phyloP scores from a whole-genome alignment of 139 green algal species.

The Coelastrella sp. region DNA sequence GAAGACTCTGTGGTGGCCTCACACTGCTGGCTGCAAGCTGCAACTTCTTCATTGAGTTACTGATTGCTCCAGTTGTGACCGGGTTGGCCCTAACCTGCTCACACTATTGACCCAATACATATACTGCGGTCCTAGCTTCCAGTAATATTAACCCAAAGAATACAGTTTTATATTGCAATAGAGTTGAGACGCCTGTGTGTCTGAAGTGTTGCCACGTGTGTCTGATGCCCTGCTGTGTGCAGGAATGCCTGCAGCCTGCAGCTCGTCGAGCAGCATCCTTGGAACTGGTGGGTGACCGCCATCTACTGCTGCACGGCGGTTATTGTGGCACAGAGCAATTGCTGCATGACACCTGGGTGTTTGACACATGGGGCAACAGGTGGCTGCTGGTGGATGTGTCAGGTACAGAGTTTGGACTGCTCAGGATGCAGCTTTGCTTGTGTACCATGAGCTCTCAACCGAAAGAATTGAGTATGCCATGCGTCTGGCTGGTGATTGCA shows the following conservation, averaged over 20 bases:
- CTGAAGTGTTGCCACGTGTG: too few relatives aligned
- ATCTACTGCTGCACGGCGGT: slow-evolving; percentile 68
- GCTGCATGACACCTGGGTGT: slow-evolving; percentile 52
- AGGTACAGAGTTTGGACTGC: slow-evolving; percentile 20
- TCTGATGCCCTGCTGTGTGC: background rate
- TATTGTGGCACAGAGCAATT: slow-evolving; percentile 52
- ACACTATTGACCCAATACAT: background rate
- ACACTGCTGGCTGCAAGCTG: too few relatives aligned
- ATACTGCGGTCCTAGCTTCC: background rate
- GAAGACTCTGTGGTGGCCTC: background rate
- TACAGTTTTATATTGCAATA: too few relatives aligned
- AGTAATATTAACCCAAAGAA: too few relatives aligned
- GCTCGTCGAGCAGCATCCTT: slow-evolving; percentile 51
- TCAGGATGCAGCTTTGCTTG: too few relatives aligned
- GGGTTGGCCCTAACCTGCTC: too few relatives aligned
- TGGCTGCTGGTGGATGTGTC: slow-evolving; percentile 51
- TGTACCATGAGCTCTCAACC: too few relatives aligned
- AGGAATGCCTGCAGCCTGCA: background rate
- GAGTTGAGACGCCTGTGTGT: too few relatives aligned
- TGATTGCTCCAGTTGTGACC: too few relatives aligned
- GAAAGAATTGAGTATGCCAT: too few relatives aligned
- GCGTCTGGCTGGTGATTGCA: too few relatives aligned
- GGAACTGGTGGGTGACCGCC: slow-evolving; percentile 54
- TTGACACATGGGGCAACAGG: slow-evolving; percentile 53
- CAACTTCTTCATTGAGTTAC: too few relatives aligned